Evolutionary conservation across 2,329 filamentous ascomycete genomes (phyloP).

Genomic region (Clonostachys chloroleuca): DNA sequence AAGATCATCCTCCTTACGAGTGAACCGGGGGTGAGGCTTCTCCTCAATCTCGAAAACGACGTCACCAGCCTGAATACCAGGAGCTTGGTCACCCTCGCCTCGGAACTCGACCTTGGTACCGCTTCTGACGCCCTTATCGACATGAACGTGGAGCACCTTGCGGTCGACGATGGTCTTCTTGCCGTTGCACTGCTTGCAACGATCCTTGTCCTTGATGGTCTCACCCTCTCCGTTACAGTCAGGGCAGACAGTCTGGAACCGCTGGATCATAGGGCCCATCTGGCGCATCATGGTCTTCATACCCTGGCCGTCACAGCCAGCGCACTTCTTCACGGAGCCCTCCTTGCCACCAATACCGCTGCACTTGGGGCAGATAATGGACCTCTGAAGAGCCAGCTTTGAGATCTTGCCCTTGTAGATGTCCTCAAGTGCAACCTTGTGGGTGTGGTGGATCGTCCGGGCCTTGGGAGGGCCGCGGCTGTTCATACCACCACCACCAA

Average conservation of each 20-base stretch:
- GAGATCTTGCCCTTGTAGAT: constrained; percentile 98
- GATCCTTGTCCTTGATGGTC: constrained; percentile 93
- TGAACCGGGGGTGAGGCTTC: constrained; percentile 95
- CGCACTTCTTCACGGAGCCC: constrained; percentile 90
- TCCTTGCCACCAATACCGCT: constrained; percentile 95
- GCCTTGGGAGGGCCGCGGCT: constrained; percentile 81
- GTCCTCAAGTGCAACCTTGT: constrained; percentile 97
- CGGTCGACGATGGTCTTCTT: constrained; percentile 98
- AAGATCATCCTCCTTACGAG: constrained; percentile 92
- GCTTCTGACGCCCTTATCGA: constrained; percentile 88
- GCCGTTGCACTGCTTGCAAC: constrained; percentile 92
- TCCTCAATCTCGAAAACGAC: constrained; percentile 99
- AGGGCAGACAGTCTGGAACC: constrained; percentile 98
- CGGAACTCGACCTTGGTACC: constrained; percentile 97
- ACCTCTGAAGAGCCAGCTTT: constrained; percentile 95
- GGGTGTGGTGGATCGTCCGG: constrained; percentile 93
- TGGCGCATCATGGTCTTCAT: constrained; percentile 99
- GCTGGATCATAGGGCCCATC: constrained; percentile 99
- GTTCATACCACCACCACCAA: constrained; percentile 69
- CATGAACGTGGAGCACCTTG: constrained; percentile 97
- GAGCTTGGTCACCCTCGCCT: constrained; percentile 93
- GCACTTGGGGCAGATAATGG: constrained; percentile 93
- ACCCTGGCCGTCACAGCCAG: constrained; percentile 86
- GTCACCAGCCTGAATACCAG: constrained; percentile 88
- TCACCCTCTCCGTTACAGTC: constrained; percentile 98